phyloP scores from a whole-genome alignment of 2,329 filamentous ascomycete genomes.

The Fusarium duplospermum region DNA sequence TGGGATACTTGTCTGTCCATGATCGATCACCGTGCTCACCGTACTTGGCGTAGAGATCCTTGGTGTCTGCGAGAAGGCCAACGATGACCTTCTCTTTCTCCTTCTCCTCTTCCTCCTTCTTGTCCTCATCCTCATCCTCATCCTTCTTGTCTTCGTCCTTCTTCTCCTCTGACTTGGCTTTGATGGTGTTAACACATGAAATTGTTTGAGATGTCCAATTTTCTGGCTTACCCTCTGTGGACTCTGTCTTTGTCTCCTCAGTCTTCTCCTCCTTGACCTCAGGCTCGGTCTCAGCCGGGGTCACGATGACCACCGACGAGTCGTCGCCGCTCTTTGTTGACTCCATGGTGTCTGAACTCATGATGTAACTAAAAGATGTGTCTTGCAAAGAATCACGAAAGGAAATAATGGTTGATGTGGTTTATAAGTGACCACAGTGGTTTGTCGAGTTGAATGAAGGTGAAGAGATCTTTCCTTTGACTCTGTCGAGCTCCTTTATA shows the following conservation, averaged over 20 bases:
- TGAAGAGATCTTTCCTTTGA: not conserved
- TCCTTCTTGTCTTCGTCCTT: slow-evolving; percentile 2
- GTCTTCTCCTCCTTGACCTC: slow-evolving; percentile 25
- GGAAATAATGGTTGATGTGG: not conserved
- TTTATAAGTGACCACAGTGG: not conserved
- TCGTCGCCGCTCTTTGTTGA: slow-evolving; percentile 39
- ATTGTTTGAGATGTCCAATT: not conserved
- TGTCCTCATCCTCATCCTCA: not conserved
- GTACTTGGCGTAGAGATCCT: slow-evolving; percentile 57
- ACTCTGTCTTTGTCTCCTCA: slow-evolving; percentile 13
- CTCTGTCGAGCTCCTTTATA: slow-evolving; percentile 9
- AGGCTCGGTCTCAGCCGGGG: slow-evolving; percentile 34
- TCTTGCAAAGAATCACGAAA: not conserved
- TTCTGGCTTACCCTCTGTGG: slow-evolving; percentile 18
- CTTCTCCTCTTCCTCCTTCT: not conserved
- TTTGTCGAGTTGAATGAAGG: not conserved
- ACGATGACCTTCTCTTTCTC: slow-evolving; percentile 39
- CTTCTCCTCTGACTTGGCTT: slow-evolving; percentile 21
- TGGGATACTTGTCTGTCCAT: slow-evolving; percentile 67
- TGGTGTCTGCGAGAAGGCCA: slow-evolving; percentile 53
- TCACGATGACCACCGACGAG: slow-evolving; percentile 36
- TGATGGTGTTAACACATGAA: not conserved
- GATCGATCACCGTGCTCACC: slow-evolving; percentile 63
- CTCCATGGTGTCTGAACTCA: slow-evolving; percentile 35
- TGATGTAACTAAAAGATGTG: not conserved